phyloP scores from a whole-genome alignment of 257 asterid species.

The Solanum clarkiae region DNA sequence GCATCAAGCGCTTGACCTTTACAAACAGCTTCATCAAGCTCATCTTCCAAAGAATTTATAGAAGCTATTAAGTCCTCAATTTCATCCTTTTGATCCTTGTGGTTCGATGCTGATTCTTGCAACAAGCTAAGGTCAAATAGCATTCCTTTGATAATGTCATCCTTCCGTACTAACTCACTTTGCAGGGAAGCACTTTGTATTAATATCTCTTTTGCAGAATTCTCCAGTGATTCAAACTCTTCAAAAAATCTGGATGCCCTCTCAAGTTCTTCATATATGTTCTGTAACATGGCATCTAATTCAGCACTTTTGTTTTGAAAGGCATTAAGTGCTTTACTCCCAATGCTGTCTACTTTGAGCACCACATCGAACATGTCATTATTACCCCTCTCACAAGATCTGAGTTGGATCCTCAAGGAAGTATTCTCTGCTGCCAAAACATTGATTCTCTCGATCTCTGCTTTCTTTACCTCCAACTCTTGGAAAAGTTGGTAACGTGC shows the following conservation, averaged over 20 bases:
- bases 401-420: slow-evolving; percentile 37
- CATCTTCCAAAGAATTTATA: slow-evolving; percentile 33
- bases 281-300: slow-evolving; percentile 29
- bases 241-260: slow-evolving; percentile 21
- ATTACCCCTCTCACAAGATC: slow-evolving; percentile 17
- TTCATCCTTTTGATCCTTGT: slow-evolving; percentile 64
- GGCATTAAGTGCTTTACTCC: slow-evolving; percentile 22
- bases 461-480: slow-evolving; percentile 38
- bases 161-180: slow-evolving; percentile 65
- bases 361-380: slow-evolving; percentile 1
- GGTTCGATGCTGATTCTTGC: slow-evolving; percentile 80
- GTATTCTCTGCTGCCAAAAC: slow-evolving; percentile 30
- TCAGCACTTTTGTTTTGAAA: slow-evolving; percentile 15
- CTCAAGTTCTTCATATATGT: slow-evolving; percentile 29
- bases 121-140: slow-evolving; percentile 78
- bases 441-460: slow-evolving; percentile 22
- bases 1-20: slow-evolving; percentile 40
- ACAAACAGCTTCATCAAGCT: slow-evolving; percentile 46
- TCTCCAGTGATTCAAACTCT: slow-evolving; percentile 46
- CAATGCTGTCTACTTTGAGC: slow-evolving; percentile 10
- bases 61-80: slow-evolving; percentile 42
- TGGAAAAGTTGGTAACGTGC: slow-evolving; percentile 26
- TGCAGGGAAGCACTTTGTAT: slow-evolving; percentile 33
- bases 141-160: slow-evolving; percentile 68
- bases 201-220: slow-evolving; percentile 38